Percentiles rank a stretch among this genome's conserved stretches.
These are phyloP conservation scores for Celoporthe dispersa DNA, from an alignment of 2,329 filamentous ascomycete species.

Conservation along the genomic window DNA sequence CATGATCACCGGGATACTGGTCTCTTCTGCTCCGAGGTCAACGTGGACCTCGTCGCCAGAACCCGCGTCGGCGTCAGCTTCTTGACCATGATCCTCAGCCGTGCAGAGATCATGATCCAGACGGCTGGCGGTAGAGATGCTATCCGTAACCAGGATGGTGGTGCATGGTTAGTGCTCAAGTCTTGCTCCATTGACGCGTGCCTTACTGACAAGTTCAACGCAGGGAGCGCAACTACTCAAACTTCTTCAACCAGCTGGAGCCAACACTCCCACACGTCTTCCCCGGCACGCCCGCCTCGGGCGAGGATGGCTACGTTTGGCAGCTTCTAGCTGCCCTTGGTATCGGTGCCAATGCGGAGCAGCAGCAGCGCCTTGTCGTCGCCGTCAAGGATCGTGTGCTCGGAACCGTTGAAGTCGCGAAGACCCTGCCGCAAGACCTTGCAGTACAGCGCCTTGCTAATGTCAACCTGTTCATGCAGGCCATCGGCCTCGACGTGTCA, in stretches of 20 bases:
- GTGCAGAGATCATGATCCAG: conserved; percentile 91
- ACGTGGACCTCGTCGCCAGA: conserved; percentile 81
- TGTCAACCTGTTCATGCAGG: conserved; percentile 98
- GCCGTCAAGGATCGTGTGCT: conserved; percentile 98
- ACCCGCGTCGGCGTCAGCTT: conserved; percentile 89
- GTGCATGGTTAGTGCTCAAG: conserved; percentile 61
- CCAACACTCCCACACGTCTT: conserved; percentile 84
- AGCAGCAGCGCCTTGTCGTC: conserved; percentile 91
- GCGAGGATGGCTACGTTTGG: conserved; percentile 97
- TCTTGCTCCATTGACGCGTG: not conserved
- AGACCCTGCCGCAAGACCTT: conserved; percentile 87
- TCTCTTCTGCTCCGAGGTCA: conserved; percentile 75
- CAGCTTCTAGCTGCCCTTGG: conserved; percentile 95
- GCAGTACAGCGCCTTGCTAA: conserved; percentile 82
- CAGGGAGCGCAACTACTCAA: conserved; percentile 78
- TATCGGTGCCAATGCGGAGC: conserved; percentile 88
- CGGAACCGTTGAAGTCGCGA: conserved; percentile 87
- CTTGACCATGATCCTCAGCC: conserved; percentile 91
- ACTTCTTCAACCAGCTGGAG: conserved; percentile 85
- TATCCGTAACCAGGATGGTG: conserved; percentile 26
- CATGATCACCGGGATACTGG: conserved; percentile 91
- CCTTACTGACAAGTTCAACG: conserved; percentile 38
- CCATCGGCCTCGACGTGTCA: conserved; percentile 97
- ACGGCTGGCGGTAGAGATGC: conserved; percentile 62
- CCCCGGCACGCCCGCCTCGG: conserved; percentile 85